A percentile compares a stretch with the other conserved stretches of the same genome.
Conservation (phyloP, 345 rosid species). For the Gossypium bickii region DNA sequence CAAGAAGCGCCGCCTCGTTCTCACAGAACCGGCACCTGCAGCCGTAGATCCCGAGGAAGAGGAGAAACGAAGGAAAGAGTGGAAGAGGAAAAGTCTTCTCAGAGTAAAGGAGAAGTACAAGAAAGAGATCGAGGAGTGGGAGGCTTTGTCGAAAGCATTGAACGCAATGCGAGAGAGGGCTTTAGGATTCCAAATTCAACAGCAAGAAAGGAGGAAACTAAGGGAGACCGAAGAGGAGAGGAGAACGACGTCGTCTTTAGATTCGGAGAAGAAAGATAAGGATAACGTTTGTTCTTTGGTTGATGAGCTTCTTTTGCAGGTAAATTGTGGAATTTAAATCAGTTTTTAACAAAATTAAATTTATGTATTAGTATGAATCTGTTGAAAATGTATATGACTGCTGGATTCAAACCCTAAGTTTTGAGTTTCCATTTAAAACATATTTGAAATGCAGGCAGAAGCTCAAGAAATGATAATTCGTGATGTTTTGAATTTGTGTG, state of each 20-base stretch:
- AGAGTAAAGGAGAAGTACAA: constrained; percentile 50
- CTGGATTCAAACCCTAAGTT: neutral
- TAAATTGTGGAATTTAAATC: constrained; percentile 16
- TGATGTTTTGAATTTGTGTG: constrained; percentile 56
- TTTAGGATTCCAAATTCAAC: constrained; percentile 25
- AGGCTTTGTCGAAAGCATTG: constrained; percentile 48
- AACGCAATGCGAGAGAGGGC: constrained; percentile 45
- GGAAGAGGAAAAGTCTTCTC: constrained; percentile 30
- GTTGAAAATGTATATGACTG: neutral
- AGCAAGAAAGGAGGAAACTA: constrained; percentile 18
- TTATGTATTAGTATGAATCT: neutral
- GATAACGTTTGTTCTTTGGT: constrained; percentile 31
- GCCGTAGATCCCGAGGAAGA: constrained; percentile 28
- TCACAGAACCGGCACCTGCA: constrained; percentile 22
- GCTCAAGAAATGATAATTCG: constrained; percentile 53
- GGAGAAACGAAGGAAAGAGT: constrained; percentile 3
- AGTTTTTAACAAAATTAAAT: too few relatives aligned
- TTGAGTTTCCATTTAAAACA: neutral
- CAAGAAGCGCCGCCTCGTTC: constrained; percentile 37
- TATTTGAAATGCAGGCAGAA: constrained; percentile 46
- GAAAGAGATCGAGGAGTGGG: constrained; percentile 67
- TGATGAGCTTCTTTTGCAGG: constrained; percentile 62
- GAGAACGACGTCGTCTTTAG: constrained; percentile 24
- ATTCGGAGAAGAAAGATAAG: neutral
- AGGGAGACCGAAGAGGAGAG: constrained; percentile 6